These are phyloP conservation scores for Neohortaea acidophila DNA, from an alignment of 495 filamentous ascomycete species.

Conservation along the genomic window DNA sequence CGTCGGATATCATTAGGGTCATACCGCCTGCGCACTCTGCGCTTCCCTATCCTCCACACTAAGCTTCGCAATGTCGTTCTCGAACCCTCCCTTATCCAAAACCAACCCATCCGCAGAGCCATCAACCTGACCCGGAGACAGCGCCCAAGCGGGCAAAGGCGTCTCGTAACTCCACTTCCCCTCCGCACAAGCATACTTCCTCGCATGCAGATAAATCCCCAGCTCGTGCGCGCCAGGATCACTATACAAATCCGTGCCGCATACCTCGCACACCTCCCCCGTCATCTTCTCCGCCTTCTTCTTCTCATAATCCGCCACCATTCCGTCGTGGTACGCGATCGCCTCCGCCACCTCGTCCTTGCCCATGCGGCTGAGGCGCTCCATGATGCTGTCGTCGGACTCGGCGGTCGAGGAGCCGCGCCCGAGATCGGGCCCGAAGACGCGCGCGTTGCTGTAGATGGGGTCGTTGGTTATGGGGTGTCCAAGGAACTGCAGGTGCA, in stretches of 20 bases:
- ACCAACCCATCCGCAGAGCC: too few species aligned
- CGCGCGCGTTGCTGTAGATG: constrained; percentile 85
- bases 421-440: constrained; percentile 72
- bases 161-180: constrained; percentile 81
- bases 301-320: constrained; percentile 73
- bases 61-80: too few species aligned
- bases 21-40: too few species aligned
- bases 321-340: constrained; percentile 84
- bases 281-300: constrained; percentile 84
- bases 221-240: constrained; percentile 83
- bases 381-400: constrained; percentile 77
- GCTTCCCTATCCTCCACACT: too few species aligned
- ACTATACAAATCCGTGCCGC: constrained; percentile 76
- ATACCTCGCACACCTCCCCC: constrained; percentile 62
- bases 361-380: constrained; percentile 73
- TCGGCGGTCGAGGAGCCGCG: constrained; percentile 50
- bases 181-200: constrained; percentile 64
- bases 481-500: constrained; percentile 86
- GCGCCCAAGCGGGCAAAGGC: constrained; percentile 67
- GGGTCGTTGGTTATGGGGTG: constrained; percentile 94
- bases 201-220: constrained; percentile 83
- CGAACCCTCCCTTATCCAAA: too few species aligned
- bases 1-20: too few species aligned
- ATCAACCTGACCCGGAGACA: constrained; percentile 45
- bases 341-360: constrained; percentile 83